Base-by-base conservation (phyloP, 2,329 filamentous ascomycete species). In the Magnaporthiopsis incrustans region DNA sequence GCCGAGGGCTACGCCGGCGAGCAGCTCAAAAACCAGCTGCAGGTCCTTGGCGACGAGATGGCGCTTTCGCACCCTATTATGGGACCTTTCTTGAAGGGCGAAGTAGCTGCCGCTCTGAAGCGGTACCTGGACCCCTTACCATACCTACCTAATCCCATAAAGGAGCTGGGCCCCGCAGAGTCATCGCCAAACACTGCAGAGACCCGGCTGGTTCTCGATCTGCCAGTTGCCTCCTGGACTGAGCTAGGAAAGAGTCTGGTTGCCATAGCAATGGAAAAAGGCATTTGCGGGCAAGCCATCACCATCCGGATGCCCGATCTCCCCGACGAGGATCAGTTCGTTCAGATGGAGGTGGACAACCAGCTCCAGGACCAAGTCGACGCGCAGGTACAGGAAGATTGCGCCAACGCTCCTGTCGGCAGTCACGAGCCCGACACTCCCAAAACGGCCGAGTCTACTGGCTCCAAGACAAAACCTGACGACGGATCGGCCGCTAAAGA, bases 1-100 rank as follows among this genome's bases (percentile, higher is more conserved):
- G 85, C 85, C 57, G 86, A 89, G 69, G 84, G 80, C 0, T 81
- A 87, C 66, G 85, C 86, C 0, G 86, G 86, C 4, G 82, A 86
- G 68, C 83, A 88, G 69, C 72, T 89, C 61, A 87, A 84, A 67
- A 74, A 80, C 38, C 78, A 84, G 58, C 77, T 89, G 6, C 68
- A 79, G 27, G 73, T 84, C 3, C 74, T 89, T 1, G 76, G 74
- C 3, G 86, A 89, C 65, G 72, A 82, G 2, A 77, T 86, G 67
- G 79, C 85, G 5, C 69, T 87, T 33, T 82, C 82, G 2, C 86
- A 89, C 69, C 86, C 86, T 0, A 77, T 81, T 50, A 84, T 89
- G 81, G 76, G 73, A 1, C 84, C 85, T 0, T 89, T 82, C 72
- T 64, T 80, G 0, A 81, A 80, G 64, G 81, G 78, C 64, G 74